A percentile compares a stretch with the other conserved stretches of the same genome.
phyloP scores from a whole-genome alignment of 1,284 basidiomycete species.

The Tremellales sp. region DNA sequence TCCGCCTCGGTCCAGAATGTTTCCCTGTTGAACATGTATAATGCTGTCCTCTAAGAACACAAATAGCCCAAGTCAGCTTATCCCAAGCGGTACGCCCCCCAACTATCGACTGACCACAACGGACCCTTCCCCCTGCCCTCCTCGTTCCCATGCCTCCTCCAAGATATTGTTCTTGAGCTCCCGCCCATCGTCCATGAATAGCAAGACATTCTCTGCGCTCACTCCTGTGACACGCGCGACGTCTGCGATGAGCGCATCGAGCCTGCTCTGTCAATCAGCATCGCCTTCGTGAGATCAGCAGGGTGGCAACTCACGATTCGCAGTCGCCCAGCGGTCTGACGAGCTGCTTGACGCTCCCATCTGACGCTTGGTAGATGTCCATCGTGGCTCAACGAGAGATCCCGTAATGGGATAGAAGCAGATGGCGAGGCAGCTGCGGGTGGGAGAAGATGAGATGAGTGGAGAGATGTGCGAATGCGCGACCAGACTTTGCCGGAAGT shows the following conservation, averaged over 20 bases:
- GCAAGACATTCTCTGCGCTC: conserved; percentile 30
- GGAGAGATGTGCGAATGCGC: no score
- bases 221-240: conserved; percentile 24
- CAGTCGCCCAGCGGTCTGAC: conserved; percentile 30
- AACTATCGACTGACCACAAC: neutral
- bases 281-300: neutral
- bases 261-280: conserved; percentile 16
- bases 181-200: conserved; percentile 44
- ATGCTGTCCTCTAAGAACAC: conserved; percentile 11
- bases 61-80: neutral
- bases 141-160: conserved; percentile 36
- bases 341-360: conserved; percentile 33
- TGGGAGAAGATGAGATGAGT: no score
- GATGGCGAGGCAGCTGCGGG: no score
- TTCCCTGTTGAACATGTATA: conserved; percentile 44
- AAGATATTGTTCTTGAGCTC: conserved; percentile 38
- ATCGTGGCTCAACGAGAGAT: no score
- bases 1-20: conserved; percentile 44
- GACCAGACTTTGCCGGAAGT: no score
- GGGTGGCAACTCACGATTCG: conserved; percentile 28
- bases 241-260: conserved; percentile 34
- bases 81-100: neutral
- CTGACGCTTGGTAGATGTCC: conserved; percentile 41
- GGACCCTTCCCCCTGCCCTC: conserved; percentile 30
- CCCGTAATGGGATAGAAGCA: no score